A percentile compares a stretch with the other conserved stretches of the same genome.
Conservation (phyloP, 2,329 filamentous ascomycete species). For the Chaetomiaceae sp. region DNA sequence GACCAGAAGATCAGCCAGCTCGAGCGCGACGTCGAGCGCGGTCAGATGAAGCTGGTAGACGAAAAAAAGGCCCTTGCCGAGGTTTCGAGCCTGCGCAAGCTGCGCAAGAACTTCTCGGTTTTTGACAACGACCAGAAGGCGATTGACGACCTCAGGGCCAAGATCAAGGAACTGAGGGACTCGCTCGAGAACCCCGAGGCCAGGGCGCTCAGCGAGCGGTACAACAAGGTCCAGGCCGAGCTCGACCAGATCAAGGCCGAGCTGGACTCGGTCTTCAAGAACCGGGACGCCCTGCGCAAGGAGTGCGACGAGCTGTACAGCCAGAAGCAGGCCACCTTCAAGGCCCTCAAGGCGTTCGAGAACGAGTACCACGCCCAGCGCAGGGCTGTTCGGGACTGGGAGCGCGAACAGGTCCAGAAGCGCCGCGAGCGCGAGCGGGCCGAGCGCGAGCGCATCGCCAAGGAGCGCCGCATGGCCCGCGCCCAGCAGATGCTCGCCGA, state of each 20-base stretch:
- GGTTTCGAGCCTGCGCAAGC: slow-evolving; percentile 77
- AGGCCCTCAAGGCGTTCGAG: slow-evolving; percentile 78
- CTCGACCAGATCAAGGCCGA: slow-evolving; percentile 86
- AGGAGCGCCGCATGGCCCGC: slow-evolving; percentile 69
- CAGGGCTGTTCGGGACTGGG: slow-evolving; percentile 77
- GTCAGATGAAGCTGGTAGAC: slow-evolving; percentile 91
- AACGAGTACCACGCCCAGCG: slow-evolving; percentile 80
- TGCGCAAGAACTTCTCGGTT: slow-evolving; percentile 83
- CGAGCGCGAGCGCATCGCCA: slow-evolving; percentile 70
- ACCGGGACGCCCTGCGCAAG: slow-evolving; percentile 75
- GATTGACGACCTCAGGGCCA: slow-evolving; percentile 80
- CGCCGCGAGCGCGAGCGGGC: slow-evolving; percentile 72
- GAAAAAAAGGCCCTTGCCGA: slow-evolving; percentile 91
- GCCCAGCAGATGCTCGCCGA: slow-evolving; percentile 74
- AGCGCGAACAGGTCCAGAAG: slow-evolving; percentile 75
- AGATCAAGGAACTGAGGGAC: slow-evolving; percentile 87
- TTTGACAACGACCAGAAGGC: slow-evolving; percentile 83
- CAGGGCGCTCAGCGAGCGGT: slow-evolving; percentile 82
- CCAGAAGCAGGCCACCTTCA: slow-evolving; percentile 82
- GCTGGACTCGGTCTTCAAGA: slow-evolving; percentile 88
- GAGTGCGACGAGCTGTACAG: slow-evolving; percentile 78
- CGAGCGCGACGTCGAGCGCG: slow-evolving; percentile 80
- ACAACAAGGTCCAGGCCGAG: slow-evolving; percentile 80
- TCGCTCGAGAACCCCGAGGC: slow-evolving; percentile 85
- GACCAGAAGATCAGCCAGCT: slow-evolving; percentile 76